Evolutionary conservation across 1,284 basidiomycete genomes (phyloP).

Genomic region (Pisolithus thermaeus): DNA sequence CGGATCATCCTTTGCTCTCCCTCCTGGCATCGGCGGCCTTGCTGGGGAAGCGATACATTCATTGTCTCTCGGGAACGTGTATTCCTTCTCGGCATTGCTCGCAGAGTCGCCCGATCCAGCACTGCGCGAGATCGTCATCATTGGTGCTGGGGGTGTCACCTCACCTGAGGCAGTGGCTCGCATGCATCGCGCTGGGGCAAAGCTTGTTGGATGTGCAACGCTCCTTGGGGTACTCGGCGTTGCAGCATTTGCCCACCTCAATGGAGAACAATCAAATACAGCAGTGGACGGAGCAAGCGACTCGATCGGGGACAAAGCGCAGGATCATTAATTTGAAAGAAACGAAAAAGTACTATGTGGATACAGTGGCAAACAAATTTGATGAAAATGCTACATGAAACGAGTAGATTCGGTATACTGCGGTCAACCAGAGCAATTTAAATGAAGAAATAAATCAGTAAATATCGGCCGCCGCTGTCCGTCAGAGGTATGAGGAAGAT

Average conservation of each 20-base stretch:
- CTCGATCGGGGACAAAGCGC: slow-evolving; percentile 9
- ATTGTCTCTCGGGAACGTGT: slow-evolving; percentile 69
- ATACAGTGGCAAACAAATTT: slow-evolving; percentile 16
- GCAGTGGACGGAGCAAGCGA: background rate
- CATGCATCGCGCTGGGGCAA: slow-evolving; percentile 68
- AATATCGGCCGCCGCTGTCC: slow-evolving; percentile 5
- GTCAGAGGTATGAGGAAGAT: slow-evolving; percentile 17
- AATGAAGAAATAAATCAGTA: slow-evolving; percentile 26
- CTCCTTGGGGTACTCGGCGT: slow-evolving; percentile 64
- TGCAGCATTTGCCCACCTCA: slow-evolving; percentile 53
- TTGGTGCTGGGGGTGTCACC: slow-evolving; percentile 78
- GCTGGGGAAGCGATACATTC: slow-evolving; percentile 73
- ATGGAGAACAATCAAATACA: background rate
- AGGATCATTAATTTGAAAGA: background rate
- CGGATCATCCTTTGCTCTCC: slow-evolving; percentile 44
- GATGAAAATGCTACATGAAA: slow-evolving; percentile 5
- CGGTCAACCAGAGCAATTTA: slow-evolving; percentile 8
- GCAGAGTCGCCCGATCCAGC: slow-evolving; percentile 33
- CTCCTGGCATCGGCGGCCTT: slow-evolving; percentile 60
- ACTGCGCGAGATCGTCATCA: slow-evolving; percentile 47
- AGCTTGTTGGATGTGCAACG: slow-evolving; percentile 69
- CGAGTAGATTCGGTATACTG: slow-evolving; percentile 15
- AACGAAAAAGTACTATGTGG: slow-evolving; percentile 3
- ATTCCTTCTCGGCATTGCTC: slow-evolving; percentile 51
- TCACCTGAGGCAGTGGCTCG: slow-evolving; percentile 49